Evolutionary conservation across 1,139 yeast genomes (phyloP), one percentile per base, ranked within the genome.

Genomic region (Sugiyamaella neomexicana): DNA sequence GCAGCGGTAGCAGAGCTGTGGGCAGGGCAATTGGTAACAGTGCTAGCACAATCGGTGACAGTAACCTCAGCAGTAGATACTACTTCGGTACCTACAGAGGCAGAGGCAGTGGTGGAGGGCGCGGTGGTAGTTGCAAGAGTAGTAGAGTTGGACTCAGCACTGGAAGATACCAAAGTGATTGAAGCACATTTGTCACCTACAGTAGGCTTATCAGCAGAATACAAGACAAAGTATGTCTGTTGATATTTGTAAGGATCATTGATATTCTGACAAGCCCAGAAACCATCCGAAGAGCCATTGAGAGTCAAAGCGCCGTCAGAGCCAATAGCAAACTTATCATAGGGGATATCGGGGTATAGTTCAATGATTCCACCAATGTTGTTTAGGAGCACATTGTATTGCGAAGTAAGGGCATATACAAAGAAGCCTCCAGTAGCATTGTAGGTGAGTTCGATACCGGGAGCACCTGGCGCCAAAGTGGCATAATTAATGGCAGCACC

Each of bases 401-500:
- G 16, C n/a, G 45, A 23, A 5, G 16, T n/a, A 27, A 16, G 29
- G 8, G 37, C 23, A 29, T 43, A 36, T 16, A 48, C 20, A 25
- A 49, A 25, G 15, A 13, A 31, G 5, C 25, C 10, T 10, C 45
- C 43, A 20, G 41, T 36, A 55, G 50, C 43, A 37, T 46, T 47
- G 27, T 34, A 45, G 32, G 34, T 34, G 38, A 52, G 57, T 41
- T 43, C 56, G 40, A 64, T 32, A 29, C 55, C 44, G 2, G 32
- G 50, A 13, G 60, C 50, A 27, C 54, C 55, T 15, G 46, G 60
- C 25, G 73, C 72, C 13, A 79, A 61, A 65, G 77, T 73, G 47
- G 74, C 64, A 65, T 77, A 80, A 71, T 77, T 73, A 62, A 79
- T 68, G 56, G 79, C 85, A 47, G 85, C 85, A 66, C 85, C 85